Evolutionary conservation across 2,329 filamentous ascomycete genomes (phyloP), one percentile per base, ranked within the genome.

Genomic region (Alternaria angustiovoidea): DNA sequence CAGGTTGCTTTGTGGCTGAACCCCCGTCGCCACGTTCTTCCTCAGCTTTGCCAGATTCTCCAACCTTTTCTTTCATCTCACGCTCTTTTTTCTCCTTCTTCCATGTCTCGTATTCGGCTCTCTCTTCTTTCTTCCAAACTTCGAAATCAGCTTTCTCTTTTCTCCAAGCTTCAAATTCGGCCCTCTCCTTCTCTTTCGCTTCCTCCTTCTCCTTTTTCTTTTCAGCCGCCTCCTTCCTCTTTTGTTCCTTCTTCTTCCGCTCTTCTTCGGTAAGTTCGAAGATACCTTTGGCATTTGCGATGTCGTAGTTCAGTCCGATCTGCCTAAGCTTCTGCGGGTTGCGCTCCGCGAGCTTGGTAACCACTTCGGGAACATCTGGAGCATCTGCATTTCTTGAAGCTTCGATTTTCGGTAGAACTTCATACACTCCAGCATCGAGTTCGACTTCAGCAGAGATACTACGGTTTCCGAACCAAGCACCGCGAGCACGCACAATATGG

Each of bases 361-460:
- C 86, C 0, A 90, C 87, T 26, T 91, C 85, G 63, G 91, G 88
- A 20, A 90, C 85, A 1, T 86, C 81, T 1, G 80, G 75, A 5
- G 82, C 77, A 18, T 83, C 74, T 4, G 75, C 63, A 38, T 79
- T 65, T 16, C 88, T 86, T 34, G 82, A 82, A 1, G 91, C 91
- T 4, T 88, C 87, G 52, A 94, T 85, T 71, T 91, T 92, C 73
- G 94, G 86, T 18, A 92, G 81, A 5, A 96, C 86, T 26, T 87
- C 87, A 76, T 95, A 95, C 36, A 84, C 86, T 7, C 92, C 92
- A 0, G 89, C 85, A 22, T 91, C 86, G 42, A 95, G 86, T 28
- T 89, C 84, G 18, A 94, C 84, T 74, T 95, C 92, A 2, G 91
- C 88, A 49, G 89, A 93, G 51, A 93, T 88, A 5, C 89, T 91